These are phyloP conservation scores for Fraxinus sp. DNA, from an alignment of 305 asterid species.

Conservation along the genomic window DNA sequence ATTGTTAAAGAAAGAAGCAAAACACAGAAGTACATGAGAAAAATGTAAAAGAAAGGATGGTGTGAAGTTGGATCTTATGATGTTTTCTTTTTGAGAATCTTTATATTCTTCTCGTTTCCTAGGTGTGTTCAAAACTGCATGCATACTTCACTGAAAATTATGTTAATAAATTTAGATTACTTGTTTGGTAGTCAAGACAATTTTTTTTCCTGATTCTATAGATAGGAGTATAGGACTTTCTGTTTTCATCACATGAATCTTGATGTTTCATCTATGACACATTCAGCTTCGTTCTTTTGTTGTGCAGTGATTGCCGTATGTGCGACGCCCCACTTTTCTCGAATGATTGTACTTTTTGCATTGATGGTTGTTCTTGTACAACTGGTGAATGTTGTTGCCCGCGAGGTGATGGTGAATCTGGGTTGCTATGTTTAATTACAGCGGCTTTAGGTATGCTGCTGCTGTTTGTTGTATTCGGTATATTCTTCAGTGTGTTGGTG, in stretches of 20 bases:
- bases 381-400: constrained; percentile 85
- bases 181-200: too few species aligned
- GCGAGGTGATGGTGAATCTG: constrained; percentile 97
- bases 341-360: constrained; percentile 92
- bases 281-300: constrained; percentile 3
- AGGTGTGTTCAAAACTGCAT: too few species aligned
- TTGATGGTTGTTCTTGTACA: constrained; percentile 72
- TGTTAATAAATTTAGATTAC: too few species aligned
- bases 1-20: too few species aligned
- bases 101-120: too few species aligned
- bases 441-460: constrained; percentile 75
- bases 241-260: background rate
- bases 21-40: too few species aligned
- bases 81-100: too few species aligned
- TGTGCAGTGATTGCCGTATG: constrained; percentile 91
- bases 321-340: constrained; percentile 24
- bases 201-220: background rate
- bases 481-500: constrained; percentile 83
- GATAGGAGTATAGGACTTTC: background rate
- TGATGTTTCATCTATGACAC: background rate
- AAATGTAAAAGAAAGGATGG: too few species aligned
- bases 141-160: too few species aligned
- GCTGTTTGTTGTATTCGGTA: constrained; percentile 80
- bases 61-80: too few species aligned
- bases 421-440: constrained; percentile 66